Evolutionary conservation across 768 basidiomycete species (phyloP), one percentile per base, ranked within the genome.

Genomic region (Sarcodon sp.): DNA sequence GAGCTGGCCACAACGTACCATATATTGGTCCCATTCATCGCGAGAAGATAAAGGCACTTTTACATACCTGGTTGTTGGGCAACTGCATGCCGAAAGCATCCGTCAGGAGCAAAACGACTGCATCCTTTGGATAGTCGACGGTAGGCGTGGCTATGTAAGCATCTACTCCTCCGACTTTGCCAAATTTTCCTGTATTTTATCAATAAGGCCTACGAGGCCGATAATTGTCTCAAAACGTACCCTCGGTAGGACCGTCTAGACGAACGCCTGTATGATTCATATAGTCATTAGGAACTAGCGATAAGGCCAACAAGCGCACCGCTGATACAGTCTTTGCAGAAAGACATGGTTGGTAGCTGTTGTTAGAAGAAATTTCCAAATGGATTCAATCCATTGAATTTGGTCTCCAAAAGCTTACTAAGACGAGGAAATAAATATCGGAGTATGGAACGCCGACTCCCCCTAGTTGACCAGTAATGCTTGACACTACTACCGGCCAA

Each of bases 321-420:
- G 59, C 66, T 66, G 47, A 80, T 50, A 49, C 80, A 83, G 54
- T 81, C 59, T 50, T 68, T 63, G 62, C 78, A 77, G 50, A 76
- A 64, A 59, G 70, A 71, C 76, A 77, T 77, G 44, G n/a, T n/a
- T n/a, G n/a, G n/a, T n/a, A n/a, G n/a, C n/a, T n/a, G n/a, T n/a
- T n/a, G n/a, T n/a, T n/a, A n/a, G n/a, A n/a, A n/a, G n/a, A n/a
- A n/a, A n/a, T n/a, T n/a, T n/a, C n/a, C n/a, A n/a, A n/a, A n/a
- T n/a, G n/a, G n/a, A n/a, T n/a, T n/a, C n/a, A n/a, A n/a, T n/a
- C n/a, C n/a, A n/a, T n/a, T n/a, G n/a, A n/a, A n/a, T n/a, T n/a
- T n/a, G n/a, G n/a, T n/a, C n/a, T n/a, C n/a, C n/a, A n/a, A n/a
- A n/a, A n/a, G n/a, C n/a, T n/a, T n/a, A n/a, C n/a, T n/a, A n/a